phyloP scores from a whole-genome alignment of 768 basidiomycete genomes.

The Lactifluus echinatus region DNA sequence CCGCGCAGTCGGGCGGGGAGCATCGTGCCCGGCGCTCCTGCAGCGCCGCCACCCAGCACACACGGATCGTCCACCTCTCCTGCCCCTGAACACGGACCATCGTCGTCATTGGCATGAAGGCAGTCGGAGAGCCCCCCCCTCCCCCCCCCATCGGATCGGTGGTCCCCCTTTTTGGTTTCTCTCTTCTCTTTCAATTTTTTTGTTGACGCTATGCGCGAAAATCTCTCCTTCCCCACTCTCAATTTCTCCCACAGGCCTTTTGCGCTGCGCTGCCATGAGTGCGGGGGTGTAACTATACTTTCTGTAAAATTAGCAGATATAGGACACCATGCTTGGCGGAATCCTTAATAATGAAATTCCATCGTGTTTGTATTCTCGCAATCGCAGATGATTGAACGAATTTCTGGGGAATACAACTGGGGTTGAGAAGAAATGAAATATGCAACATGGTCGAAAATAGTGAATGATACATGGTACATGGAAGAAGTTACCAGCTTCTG shows the following conservation, averaged over 20 bases:
- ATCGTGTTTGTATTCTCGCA: neutral
- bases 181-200: neutral
- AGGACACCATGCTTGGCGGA: conserved; percentile 5
- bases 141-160: neutral
- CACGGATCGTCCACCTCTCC: neutral
- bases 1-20: conserved; percentile 24
- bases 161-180: neutral
- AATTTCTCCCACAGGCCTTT: neutral
- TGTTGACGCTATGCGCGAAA: neutral
- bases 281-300: conserved; percentile 1
- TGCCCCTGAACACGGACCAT: conserved; percentile 1
- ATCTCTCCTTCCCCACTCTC: neutral
- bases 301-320: conserved; percentile 15
- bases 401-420: neutral
- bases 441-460: neutral
- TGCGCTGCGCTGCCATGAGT: neutral
- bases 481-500: neutral
- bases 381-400: no score
- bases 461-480: neutral
- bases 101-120: conserved; percentile 5
- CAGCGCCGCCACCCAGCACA: neutral
- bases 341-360: neutral
- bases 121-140: neutral
- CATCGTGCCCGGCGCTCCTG: conserved; percentile 2
- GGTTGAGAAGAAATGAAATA: no score